These are phyloP conservation scores for Aspergillus cristatus DNA, from an alignment of 495 filamentous ascomycete genomes.

Conservation along the genomic window DNA sequence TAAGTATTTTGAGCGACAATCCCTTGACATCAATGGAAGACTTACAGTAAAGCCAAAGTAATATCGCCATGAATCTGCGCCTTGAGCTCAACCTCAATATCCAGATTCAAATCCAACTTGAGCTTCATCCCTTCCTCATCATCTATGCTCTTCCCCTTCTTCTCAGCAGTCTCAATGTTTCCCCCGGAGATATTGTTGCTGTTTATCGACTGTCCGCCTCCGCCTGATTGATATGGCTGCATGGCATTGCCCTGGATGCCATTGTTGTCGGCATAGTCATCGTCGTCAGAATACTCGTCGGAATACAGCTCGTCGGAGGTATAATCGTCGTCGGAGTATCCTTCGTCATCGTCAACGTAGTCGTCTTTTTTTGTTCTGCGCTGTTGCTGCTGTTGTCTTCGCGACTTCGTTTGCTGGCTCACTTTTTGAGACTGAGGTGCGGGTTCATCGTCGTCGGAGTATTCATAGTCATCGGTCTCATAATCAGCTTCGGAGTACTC, in stretches of 20 bases:
- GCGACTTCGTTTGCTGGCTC: constrained; percentile 4
- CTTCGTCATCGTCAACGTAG: not conserved
- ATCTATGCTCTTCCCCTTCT: constrained; percentile 20
- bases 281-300: constrained; percentile 34
- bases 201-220: constrained; percentile 9
- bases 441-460: constrained; percentile 26
- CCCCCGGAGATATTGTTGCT: constrained; percentile 16
- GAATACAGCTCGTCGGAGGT: constrained; percentile 37
- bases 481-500: constrained; percentile 32
- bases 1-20: not conserved
- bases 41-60: constrained; percentile 78
- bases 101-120: constrained; percentile 75
- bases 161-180: constrained; percentile 23
- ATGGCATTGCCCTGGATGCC: constrained; percentile 18
- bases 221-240: constrained; percentile 30
- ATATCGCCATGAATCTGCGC: constrained; percentile 85
- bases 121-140: constrained; percentile 54
- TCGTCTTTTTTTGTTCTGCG: constrained; percentile 6
- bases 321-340: constrained; percentile 18
- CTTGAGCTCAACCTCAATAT: constrained; percentile 82
- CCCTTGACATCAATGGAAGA: constrained; percentile 20
- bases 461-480: constrained; percentile 24
- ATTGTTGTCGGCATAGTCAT: constrained; percentile 19
- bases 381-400: constrained; percentile 21
- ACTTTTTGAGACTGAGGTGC: constrained; percentile 22